Conservation (phyloP, 2,329 filamentous ascomycete genomes). For the Cladobotryum mycophilum region DNA sequence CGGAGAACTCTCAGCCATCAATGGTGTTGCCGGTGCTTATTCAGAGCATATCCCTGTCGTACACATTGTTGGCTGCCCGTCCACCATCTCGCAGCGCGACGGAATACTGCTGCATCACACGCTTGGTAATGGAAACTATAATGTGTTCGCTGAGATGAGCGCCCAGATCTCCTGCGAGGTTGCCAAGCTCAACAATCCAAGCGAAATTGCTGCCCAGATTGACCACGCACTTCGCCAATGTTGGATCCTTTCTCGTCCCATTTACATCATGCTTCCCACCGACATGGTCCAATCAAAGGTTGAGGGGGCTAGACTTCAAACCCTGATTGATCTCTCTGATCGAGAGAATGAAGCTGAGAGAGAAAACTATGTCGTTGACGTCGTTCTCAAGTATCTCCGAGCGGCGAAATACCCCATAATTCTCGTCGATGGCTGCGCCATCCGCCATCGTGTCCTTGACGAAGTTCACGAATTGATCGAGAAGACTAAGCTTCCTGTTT, state of each 20-base stretch:
- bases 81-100: conserved; percentile 41
- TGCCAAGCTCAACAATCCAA: conserved; percentile 62
- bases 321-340: conserved; percentile 59
- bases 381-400: conserved; percentile 67
- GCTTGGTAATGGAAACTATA: conserved; percentile 72
- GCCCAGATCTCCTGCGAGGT: conserved; percentile 63
- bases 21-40: conserved; percentile 67
- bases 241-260: conserved; percentile 66
- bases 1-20: conserved; percentile 66
- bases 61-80: conserved; percentile 56
- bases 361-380: conserved; percentile 77
- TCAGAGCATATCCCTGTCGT: conserved; percentile 67
- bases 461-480: conserved; percentile 69
- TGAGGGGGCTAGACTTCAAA: conserved; percentile 65
- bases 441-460: conserved; percentile 65
- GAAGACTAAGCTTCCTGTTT: conserved; percentile 70
- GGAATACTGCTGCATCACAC: conserved; percentile 58
- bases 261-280: conserved; percentile 78
- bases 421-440: conserved; percentile 76
- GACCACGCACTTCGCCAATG: conserved; percentile 72
- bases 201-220: conserved; percentile 66
- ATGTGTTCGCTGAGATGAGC: conserved; percentile 76
- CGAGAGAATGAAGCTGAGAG: conserved; percentile 61
- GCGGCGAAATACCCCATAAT: conserved; percentile 70
- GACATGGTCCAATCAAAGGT: conserved; percentile 74